Percentiles rank a stretch among this genome's conserved stretches.
These are phyloP conservation scores for Aristolochia fimbriata DNA, from an alignment of 164 flowering plant genomes.

Conservation along the genomic window DNA sequence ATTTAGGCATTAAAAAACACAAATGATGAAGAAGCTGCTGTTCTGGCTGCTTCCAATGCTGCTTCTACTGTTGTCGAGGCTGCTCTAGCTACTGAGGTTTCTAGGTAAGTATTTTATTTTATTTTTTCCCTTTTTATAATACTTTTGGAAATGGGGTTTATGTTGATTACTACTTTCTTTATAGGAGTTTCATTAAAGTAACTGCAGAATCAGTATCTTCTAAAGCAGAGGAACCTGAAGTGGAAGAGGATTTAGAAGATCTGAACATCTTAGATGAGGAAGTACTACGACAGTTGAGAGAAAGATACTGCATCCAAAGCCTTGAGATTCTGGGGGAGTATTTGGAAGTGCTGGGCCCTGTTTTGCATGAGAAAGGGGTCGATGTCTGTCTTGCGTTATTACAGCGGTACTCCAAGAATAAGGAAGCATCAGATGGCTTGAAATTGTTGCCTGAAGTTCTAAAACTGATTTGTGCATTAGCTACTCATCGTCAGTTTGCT, in stretches of 20 bases:
- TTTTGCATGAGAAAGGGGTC: constrained; percentile 91
- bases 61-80: constrained; percentile 91
- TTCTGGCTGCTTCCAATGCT: constrained; percentile 82
- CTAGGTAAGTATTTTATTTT: constrained; percentile 38
- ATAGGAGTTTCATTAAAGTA: constrained; percentile 33
- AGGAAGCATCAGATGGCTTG: constrained; percentile 31
- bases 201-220: constrained; percentile 24
- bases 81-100: constrained; percentile 62
- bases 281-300: constrained; percentile 61
- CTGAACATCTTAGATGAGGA: constrained; percentile 45
- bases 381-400: constrained; percentile 86
- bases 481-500: constrained; percentile 93
- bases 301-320: constrained; percentile 83
- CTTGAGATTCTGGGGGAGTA: constrained; percentile 85
- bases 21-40: constrained; percentile 78
- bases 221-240: constrained; percentile 30
- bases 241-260: constrained; percentile 55
- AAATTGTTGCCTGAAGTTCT: constrained; percentile 66
- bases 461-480: constrained; percentile 85
- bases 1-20: constrained; percentile 51
- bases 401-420: constrained; percentile 39
- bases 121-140: not conserved
- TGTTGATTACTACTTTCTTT: not conserved
- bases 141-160: not conserved
- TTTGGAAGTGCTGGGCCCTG: constrained; percentile 96